Conservation (phyloP, 345 rosid species). For the Hypericum androsaemum region DNA sequence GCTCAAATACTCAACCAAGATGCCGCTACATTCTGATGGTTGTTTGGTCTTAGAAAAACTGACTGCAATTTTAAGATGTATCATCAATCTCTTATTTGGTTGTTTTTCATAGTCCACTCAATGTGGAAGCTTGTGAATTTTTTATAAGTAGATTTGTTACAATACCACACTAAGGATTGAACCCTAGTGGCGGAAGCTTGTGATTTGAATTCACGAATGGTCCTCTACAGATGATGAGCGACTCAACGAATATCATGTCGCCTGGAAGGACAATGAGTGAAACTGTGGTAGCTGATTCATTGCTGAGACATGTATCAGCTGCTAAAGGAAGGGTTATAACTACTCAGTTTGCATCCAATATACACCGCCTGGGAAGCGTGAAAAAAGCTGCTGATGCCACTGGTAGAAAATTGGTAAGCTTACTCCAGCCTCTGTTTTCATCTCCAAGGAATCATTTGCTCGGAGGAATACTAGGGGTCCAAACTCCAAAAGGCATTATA, state of each 20-base stretch:
- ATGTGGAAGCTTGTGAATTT: no score
- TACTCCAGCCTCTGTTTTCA: conserved; percentile 6
- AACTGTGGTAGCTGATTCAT: conserved; percentile 70
- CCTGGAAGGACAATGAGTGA: conserved; percentile 95
- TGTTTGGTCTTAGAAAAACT: no score
- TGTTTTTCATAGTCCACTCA: no score
- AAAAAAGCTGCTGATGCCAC: conserved; percentile 95
- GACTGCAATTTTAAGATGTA: no score
- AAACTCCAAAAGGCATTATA: no score
- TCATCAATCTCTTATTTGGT: no score
- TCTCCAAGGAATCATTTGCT: neutral
- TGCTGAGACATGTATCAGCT: conserved; percentile 62
- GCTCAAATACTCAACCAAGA: no score
- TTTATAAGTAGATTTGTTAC: neutral
- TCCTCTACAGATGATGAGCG: conserved; percentile 86
- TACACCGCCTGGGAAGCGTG: conserved; percentile 94
- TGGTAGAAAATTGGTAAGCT: conserved; percentile 76
- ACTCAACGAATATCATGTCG: conserved; percentile 89
- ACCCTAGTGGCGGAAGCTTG: conserved; percentile 1
- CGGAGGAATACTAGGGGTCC: neutral
- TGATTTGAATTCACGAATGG: conserved; percentile 8
- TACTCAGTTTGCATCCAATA: conserved; percentile 95
- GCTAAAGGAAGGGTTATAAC: conserved; percentile 91
- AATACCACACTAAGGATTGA: conserved; percentile 1
- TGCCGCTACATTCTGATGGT: no score